Conservation (phyloP, 805 yeast genomes). For the Lipomyces orientalis region DNA sequence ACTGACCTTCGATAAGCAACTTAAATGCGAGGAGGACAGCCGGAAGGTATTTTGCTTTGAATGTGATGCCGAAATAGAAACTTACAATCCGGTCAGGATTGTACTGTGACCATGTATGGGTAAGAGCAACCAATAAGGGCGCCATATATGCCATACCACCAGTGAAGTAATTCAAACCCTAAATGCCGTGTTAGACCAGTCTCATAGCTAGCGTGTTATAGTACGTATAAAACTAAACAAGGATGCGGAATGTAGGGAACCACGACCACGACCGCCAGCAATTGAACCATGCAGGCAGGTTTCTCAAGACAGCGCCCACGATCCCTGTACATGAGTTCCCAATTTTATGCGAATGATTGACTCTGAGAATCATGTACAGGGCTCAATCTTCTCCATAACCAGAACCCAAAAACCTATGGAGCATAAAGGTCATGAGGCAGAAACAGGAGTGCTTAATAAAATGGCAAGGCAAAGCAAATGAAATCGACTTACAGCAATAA, state of each 20-base stretch:
- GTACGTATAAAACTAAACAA: slow-evolving; percentile 4
- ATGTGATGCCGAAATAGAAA: slow-evolving; percentile 42
- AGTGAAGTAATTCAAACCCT: slow-evolving; percentile 30
- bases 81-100: slow-evolving; percentile 41
- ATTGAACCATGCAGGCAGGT: slow-evolving; percentile 25
- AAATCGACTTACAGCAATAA: slow-evolving; percentile 32
- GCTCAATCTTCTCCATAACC: slow-evolving; percentile 47
- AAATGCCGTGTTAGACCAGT: not conserved
- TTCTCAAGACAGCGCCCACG: slow-evolving; percentile 37
- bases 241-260: slow-evolving; percentile 32
- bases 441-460: slow-evolving; percentile 42
- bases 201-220: not conserved
- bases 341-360: slow-evolving; percentile 36
- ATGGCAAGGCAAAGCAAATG: not conserved
- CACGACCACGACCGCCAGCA: slow-evolving; percentile 38
- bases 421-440: slow-evolving; percentile 44
- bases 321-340: slow-evolving; percentile 26
- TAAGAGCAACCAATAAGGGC: slow-evolving; percentile 45
- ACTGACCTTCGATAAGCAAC: slow-evolving; percentile 42
- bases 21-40: slow-evolving; percentile 43
- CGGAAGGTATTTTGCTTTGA: slow-evolving; percentile 46
- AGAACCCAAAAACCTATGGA: slow-evolving; percentile 44
- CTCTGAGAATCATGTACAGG: slow-evolving; percentile 19
- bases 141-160: slow-evolving; percentile 40
- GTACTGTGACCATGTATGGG: slow-evolving; percentile 50